These are phyloP conservation scores for Scedosporium boydii DNA, from an alignment of 2,329 filamentous ascomycete species.

Conservation along the genomic window DNA sequence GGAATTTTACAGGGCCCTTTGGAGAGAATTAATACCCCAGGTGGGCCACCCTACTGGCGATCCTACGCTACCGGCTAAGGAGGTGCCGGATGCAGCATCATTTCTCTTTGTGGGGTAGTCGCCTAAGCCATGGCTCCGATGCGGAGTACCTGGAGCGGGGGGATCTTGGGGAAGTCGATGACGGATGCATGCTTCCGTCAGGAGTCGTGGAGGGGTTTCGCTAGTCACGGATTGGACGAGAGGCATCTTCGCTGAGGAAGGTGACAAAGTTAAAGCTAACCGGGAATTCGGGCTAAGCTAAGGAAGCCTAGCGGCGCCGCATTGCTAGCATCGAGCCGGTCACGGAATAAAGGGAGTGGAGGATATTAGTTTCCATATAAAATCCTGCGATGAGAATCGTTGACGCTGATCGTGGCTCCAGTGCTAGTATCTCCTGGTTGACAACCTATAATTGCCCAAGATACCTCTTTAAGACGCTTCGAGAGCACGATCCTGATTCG, in stretches of 20 bases:
- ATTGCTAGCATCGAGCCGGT: background rate
- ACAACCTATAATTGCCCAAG: no score
- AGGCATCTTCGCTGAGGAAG: background rate
- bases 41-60: background rate
- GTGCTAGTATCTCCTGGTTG: no score
- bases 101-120: background rate
- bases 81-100: background rate
- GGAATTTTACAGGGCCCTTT: background rate
- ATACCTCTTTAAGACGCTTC: no score
- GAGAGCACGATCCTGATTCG: no score
- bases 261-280: background rate
- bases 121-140: background rate
- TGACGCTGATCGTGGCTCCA: no score
- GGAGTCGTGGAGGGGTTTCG: background rate
- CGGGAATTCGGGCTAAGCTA: background rate
- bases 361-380: no score
- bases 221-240: background rate
- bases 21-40: background rate
- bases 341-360: background rate
- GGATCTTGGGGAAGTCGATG: background rate
- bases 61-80: background rate
- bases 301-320: background rate
- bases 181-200: slow-evolving; percentile 3
- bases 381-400: no score
- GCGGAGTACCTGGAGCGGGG: background rate